Evolutionary conservation across 2,329 filamentous ascomycete species (phyloP).

Genomic region (Penicillium italicum): DNA sequence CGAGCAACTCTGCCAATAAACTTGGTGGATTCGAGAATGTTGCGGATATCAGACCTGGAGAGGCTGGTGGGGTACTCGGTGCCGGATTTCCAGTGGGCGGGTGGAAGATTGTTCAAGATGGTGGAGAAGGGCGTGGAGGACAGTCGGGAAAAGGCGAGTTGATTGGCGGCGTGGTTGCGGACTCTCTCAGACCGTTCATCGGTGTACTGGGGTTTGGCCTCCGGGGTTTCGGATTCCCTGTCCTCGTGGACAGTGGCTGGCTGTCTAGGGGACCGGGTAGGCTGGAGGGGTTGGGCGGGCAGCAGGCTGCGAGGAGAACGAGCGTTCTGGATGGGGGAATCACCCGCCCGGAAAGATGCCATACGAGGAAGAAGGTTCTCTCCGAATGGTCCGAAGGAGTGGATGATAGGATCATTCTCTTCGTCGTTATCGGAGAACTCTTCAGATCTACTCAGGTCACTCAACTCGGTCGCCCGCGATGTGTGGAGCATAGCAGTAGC

Average conservation of each 20-base stretch:
- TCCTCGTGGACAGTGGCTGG: slow-evolving; percentile 22
- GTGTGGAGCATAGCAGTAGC: slow-evolving; percentile 33
- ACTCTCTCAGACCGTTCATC: slow-evolving; percentile 34
- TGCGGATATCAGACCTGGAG: slow-evolving; percentile 61
- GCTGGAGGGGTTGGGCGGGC: slow-evolving; percentile 33
- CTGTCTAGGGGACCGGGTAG: slow-evolving; percentile 32
- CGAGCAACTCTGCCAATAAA: slow-evolving; percentile 87
- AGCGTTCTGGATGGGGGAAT: slow-evolving; percentile 56
- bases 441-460: slow-evolving; percentile 46
- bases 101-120: slow-evolving; percentile 81
- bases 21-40: slow-evolving; percentile 66
- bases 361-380: slow-evolving; percentile 79
- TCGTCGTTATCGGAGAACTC: slow-evolving; percentile 78
- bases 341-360: slow-evolving; percentile 67
- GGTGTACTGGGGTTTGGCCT: slow-evolving; percentile 20
- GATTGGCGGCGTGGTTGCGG: slow-evolving; percentile 86
- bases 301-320: slow-evolving; percentile 31
- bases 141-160: slow-evolving; percentile 88
- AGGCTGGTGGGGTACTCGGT: slow-evolving; percentile 46
- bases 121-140: slow-evolving; percentile 87
- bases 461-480: slow-evolving; percentile 34
- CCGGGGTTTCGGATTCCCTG: slow-evolving; percentile 13
- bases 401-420: slow-evolving; percentile 89
- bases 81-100: slow-evolving; percentile 54
- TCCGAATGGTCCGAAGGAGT: slow-evolving; percentile 88